Evolutionary conservation across 2,329 filamentous ascomycete species (phyloP).

Genomic region (Sclerotinia subarctica): DNA sequence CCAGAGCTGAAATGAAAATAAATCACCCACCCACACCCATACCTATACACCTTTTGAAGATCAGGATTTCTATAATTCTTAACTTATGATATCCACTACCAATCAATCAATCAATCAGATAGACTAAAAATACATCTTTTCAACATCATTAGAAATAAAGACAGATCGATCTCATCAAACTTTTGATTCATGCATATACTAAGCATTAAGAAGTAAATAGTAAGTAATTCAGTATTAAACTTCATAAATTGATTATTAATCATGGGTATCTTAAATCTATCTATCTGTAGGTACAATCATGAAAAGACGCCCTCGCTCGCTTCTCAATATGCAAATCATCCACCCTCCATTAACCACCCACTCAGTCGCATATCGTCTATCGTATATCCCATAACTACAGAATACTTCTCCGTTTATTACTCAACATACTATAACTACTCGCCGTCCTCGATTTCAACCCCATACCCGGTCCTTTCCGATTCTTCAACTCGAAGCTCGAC

Average conservation of each 20-base stretch:
- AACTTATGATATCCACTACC: neutral
- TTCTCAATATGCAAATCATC: neutral
- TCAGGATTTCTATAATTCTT: neutral
- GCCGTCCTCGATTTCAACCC: constrained; percentile 12
- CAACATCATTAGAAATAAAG: neutral
- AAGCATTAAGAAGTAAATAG: too few relatives aligned
- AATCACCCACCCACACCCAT: neutral
- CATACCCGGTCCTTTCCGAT: constrained; percentile 22
- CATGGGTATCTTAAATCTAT: neutral
- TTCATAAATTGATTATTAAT: neutral
- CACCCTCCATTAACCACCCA: too few relatives aligned
- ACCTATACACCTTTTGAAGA: neutral
- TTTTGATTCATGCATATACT: neutral
- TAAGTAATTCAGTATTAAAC: neutral
- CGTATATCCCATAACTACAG: neutral
- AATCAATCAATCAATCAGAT: neutral
- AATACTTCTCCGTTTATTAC: constrained; percentile 25
- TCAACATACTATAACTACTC: constrained; percentile 30
- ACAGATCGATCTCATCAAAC: too few relatives aligned
- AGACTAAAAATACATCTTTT: neutral
- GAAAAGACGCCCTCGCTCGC: neutral
- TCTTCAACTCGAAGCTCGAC: constrained; percentile 13
- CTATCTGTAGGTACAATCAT: neutral
- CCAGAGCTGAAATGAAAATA: too few relatives aligned
- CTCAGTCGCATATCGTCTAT: too few relatives aligned